Evolutionary conservation across 176 grass and related monocot species (phyloP), one percentile per base, ranked within the genome.

Genomic region (Urochloa ruziziensis): DNA sequence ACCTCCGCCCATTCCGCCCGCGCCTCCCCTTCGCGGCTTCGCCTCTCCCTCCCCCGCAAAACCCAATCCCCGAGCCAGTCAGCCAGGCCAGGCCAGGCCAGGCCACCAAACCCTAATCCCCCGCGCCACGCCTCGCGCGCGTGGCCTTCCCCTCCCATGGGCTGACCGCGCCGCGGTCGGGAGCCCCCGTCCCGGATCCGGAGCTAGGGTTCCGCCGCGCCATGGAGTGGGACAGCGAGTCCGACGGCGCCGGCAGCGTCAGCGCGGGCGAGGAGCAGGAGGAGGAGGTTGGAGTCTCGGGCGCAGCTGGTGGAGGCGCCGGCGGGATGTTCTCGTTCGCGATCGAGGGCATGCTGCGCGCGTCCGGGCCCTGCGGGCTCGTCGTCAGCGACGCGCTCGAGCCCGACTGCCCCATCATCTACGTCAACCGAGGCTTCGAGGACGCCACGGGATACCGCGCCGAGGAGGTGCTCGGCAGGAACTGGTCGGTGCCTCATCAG

Each of bases 391-490:
- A 99, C 84, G 93, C 93, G 60, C 89, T 99, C 30, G 96, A 99
- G 80, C 91, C 96, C 5, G 93, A 99, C 79, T 88, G 83, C 64
- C 93, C 96, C 43, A 96, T 94, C 77, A 99, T 99, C 75, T 99
- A 99, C 80, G 96, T 99, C 80, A 99, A 99, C 82, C 80, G 94
- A 62, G 94, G 94, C 27, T 97, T 97, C 83, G 94, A 97, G 92
- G 92, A 94, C 13, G 80, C 92, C 18, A 94, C 92, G 4, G 88
- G 94, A 2, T 97, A 97, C 85, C 85, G 88, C 80, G 94, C 94
- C n/a, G 94, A 97, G 85, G 94, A 97, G 83, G 96, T 99, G 71
- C 93, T 99, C 35, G 96, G 96, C 68, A 94, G 94, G 85, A 97
- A 97, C 77, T 97, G 94, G 94, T 97, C 18, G 52, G 92, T 92